Base-by-base conservation (phyloP, 2,329 filamentous ascomycete species). In the Albophoma yamanashiensis region DNA sequence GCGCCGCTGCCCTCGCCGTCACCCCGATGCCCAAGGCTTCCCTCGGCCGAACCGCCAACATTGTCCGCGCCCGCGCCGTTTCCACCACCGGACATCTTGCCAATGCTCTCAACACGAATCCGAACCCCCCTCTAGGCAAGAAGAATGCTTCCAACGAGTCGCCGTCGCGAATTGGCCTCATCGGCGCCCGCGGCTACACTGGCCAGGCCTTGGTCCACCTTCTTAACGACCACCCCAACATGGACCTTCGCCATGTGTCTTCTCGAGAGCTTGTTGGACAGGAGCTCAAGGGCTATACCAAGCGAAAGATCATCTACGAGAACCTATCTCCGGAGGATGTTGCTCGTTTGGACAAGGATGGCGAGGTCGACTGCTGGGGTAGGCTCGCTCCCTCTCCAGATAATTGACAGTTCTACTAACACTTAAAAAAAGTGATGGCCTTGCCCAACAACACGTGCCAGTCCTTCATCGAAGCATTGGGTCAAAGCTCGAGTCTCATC, bases 361-460 rank as follows among this genome's bases (percentile, higher is more conserved):
- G 89, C 58, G 85, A 92, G 68, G 87, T 97, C 57, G 93, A 97
- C 77, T 94, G 90, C 76, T 97, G 92, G 92, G 39, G 39, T 40
- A 40, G 39, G 39, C 39, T 40, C 39, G 3, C 39, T 20, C 39
- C 15, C 39, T 40, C 15, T 15, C 39, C 6, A 40, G 15, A 40
- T 40, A 40, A 14, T 14, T 40, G 39, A 40, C 39, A 38, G 36
- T 38, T 38, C 36, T 38, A 4, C 36, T 38, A 3, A 38, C 36
- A 2, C 20, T 15, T 20, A 17, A 39, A 39, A 17, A 39, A 39
- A 40, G 90, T 97, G 53, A 94, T 97, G 90, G 94, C 94, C 42
- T 85, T 97, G 38, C 94, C 93, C 53, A 99, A 97, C 70, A 90
- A 91, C 62, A 91, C 96, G 57, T 97, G 91, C 84, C 89, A 92